Conservation (phyloP, 176 grass and related monocot genomes). For the Puya raimondii region DNA sequence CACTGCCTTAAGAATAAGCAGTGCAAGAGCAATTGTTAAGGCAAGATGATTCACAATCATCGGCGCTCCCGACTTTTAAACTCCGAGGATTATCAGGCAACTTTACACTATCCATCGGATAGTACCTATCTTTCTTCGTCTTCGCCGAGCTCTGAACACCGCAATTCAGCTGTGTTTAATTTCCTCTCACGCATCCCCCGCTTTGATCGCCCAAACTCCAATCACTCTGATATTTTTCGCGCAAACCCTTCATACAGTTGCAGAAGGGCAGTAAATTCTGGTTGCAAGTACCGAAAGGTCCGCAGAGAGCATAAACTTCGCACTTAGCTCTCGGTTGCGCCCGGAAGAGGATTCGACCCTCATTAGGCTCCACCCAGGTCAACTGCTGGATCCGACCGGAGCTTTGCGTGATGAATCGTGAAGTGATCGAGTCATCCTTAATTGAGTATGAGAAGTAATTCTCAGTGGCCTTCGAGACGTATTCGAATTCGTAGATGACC, state of each 20-base stretch:
- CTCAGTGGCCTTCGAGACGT: conserved; percentile 21
- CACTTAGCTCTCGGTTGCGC: conserved; percentile 34
- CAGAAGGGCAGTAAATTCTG: conserved; percentile 23
- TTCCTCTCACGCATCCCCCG: conserved; percentile 43
- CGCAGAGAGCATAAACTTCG: conserved; percentile 35
- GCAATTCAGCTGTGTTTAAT: conserved; percentile 34
- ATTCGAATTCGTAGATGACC: conserved; percentile 28
- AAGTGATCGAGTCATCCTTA: conserved; percentile 12
- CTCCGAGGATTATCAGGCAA: conserved; percentile 26
- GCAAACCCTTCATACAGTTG: conserved; percentile 46
- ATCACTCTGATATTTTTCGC: conserved; percentile 10
- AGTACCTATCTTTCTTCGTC: conserved; percentile 29
- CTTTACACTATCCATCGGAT: conserved; percentile 24
- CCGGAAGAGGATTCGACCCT: conserved; percentile 23
- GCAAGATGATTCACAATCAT: conserved; percentile 29
- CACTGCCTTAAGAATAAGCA: conserved; percentile 36
- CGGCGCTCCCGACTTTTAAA: conserved; percentile 15
- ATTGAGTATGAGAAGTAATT: conserved; percentile 30
- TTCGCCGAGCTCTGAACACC: not conserved
- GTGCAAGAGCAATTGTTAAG: conserved; percentile 41
- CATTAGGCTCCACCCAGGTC: conserved; percentile 27
- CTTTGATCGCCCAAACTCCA: conserved; percentile 37
- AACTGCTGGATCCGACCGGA: conserved; percentile 35
- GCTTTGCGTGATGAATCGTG: conserved; percentile 23
- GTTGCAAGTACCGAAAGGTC: conserved; percentile 43